phyloP scores from a whole-genome alignment of 805 yeast genomes.

The Schwanniomyces sp. region DNA sequence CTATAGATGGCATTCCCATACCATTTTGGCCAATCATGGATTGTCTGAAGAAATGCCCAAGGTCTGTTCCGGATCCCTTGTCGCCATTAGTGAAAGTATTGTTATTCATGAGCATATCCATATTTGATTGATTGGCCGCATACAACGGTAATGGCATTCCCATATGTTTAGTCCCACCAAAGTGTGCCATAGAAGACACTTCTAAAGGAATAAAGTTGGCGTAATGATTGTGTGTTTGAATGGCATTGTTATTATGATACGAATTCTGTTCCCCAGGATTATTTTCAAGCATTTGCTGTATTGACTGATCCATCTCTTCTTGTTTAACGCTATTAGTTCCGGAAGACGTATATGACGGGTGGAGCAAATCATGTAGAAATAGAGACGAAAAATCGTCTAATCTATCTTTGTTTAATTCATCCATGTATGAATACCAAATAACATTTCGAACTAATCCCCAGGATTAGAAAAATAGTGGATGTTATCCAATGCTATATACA shows the following conservation, averaged over 20 bases:
- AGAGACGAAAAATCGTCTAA: constrained; percentile 43
- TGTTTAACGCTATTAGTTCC: constrained; percentile 3
- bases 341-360: constrained; percentile 10
- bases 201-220: constrained; percentile 25
- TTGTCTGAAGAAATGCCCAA: neutral
- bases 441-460: neutral
- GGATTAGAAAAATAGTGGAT: neutral
- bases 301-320: constrained; percentile 9
- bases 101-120: constrained; percentile 6
- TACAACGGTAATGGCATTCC: constrained; percentile 1
- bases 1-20: neutral
- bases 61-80: neutral
- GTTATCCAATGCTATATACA: neutral
- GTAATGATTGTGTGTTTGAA: constrained; percentile 20
- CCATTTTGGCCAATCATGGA: neutral
- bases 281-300: neutral
- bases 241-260: constrained; percentile 9
- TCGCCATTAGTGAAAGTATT: neutral
- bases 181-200: constrained; percentile 9
- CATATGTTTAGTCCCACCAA: constrained; percentile 3
- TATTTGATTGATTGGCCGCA: neutral
- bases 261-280: neutral
- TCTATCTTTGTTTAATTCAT: constrained; percentile 15
- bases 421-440: neutral
- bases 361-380: constrained; percentile 40